These are phyloP conservation scores for Alternaria incomplexa DNA, from an alignment of 2,329 filamentous ascomycete species.

Conservation along the genomic window DNA sequence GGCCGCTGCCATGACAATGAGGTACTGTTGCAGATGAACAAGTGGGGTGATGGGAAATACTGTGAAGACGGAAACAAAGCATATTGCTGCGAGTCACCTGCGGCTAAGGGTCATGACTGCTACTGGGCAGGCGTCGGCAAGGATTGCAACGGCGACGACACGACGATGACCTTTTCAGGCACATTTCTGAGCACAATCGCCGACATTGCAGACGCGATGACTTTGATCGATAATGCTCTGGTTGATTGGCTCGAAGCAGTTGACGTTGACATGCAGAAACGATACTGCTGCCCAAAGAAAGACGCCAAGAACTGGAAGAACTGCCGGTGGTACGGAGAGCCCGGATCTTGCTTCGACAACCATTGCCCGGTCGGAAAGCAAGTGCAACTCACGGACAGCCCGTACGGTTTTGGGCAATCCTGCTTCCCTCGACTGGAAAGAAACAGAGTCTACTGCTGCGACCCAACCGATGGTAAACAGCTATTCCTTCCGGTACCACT, in stretches of 20 bases:
- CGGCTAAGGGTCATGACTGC: constrained; percentile 26
- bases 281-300: constrained; percentile 37
- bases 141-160: constrained; percentile 1
- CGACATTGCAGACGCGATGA: background rate
- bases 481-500: constrained; percentile 45
- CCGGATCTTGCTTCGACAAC: constrained; percentile 43
- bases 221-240: background rate
- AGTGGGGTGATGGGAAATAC: constrained; percentile 26
- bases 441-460: constrained; percentile 43
- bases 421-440: constrained; percentile 26
- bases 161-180: constrained; percentile 13
- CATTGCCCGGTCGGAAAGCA: constrained; percentile 32
- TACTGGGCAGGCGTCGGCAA: constrained; percentile 23
- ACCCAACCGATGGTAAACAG: constrained; percentile 29
- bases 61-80: constrained; percentile 28
- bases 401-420: background rate
- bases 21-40: background rate
- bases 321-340: constrained; percentile 48
- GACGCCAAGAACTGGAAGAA: constrained; percentile 37
- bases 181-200: constrained; percentile 1
- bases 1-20: constrained; percentile 8
- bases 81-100: constrained; percentile 35
- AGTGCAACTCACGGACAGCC: no score
- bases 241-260: background rate
- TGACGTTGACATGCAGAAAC: constrained; percentile 14